Percentiles rank a stretch among this genome's conserved stretches.
phyloP scores from a whole-genome alignment of 2,329 filamentous ascomycete species.

The Apiospora pterosperma region DNA sequence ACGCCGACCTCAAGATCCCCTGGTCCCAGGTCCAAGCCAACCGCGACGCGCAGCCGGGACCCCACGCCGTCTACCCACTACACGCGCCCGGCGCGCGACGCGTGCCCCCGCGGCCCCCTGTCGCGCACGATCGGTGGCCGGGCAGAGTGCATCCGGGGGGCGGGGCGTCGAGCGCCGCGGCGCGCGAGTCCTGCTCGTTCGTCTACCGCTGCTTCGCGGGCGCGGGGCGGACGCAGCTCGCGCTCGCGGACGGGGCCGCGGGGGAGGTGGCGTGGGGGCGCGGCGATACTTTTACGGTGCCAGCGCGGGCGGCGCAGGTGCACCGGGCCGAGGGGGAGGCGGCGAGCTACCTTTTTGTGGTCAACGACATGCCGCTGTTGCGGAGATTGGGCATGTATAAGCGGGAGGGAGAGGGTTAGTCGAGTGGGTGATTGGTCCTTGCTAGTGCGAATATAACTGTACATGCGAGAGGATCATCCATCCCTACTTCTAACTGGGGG shows the following conservation, averaged over 20 bases:
- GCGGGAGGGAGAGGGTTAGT: neutral
- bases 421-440: neutral
- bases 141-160: neutral
- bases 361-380: constrained; percentile 5
- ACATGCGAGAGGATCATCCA: too few species aligned
- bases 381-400: constrained; percentile 3
- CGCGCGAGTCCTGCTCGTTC: constrained; percentile 5
- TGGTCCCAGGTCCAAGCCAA: neutral
- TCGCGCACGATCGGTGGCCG: constrained; percentile 5
- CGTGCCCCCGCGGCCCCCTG: neutral
- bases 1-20: neutral
- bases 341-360: constrained; percentile 2
- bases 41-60: neutral
- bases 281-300: constrained; percentile 8
- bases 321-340: neutral
- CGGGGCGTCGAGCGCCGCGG: neutral
- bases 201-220: constrained; percentile 6
- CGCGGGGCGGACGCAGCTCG: neutral
- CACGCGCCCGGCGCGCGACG: neutral
- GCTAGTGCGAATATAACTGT: too few species aligned
- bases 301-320: constrained; percentile 5
- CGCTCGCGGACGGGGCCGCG: neutral
- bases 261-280: neutral
- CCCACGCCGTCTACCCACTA: constrained; percentile 8
- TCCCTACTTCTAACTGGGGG: too few species aligned